Conservation (phyloP, 257 asterid species). For the Anisodus acutangulus region DNA sequence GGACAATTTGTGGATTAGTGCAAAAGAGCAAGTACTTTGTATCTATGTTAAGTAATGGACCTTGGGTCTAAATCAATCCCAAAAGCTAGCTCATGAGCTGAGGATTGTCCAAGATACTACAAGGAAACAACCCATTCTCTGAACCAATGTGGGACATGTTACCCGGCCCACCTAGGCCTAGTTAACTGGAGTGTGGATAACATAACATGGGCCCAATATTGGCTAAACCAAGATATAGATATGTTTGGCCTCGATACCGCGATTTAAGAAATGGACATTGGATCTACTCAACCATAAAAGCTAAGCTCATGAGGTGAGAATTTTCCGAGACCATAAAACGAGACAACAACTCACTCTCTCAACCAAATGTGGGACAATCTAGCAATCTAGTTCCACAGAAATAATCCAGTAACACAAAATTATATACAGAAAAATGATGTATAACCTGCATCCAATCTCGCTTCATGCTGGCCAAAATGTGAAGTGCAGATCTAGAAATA, state of each 20-base stretch:
- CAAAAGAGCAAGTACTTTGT: neutral
- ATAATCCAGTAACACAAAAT: constrained; percentile 25
- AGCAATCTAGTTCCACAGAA: neutral
- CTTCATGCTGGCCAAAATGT: constrained; percentile 75
- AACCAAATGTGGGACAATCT: constrained; percentile 13
- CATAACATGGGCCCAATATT: too few species aligned
- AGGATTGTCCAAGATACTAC: too few species aligned
- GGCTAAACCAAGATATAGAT: too few species aligned
- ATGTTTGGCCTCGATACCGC: neutral
- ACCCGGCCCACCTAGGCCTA: neutral
- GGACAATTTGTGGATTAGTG: constrained; percentile 34
- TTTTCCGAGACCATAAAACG: neutral
- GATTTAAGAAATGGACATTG: neutral
- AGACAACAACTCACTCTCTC: neutral
- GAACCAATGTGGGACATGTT: too few species aligned
- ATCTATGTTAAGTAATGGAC: neutral
- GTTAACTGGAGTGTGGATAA: too few species aligned
- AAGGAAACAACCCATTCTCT: too few species aligned
- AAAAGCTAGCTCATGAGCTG: too few species aligned
- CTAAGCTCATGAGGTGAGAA: neutral
- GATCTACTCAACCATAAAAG: neutral
- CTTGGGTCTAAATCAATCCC: neutral
- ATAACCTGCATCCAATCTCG: constrained; percentile 93
- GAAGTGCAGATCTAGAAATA: constrained; percentile 46
- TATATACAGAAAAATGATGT: constrained; percentile 17